Evolutionary conservation across 2,329 filamentous ascomycete genomes (phyloP).

Genomic region (Talaromyces atroroseus): DNA sequence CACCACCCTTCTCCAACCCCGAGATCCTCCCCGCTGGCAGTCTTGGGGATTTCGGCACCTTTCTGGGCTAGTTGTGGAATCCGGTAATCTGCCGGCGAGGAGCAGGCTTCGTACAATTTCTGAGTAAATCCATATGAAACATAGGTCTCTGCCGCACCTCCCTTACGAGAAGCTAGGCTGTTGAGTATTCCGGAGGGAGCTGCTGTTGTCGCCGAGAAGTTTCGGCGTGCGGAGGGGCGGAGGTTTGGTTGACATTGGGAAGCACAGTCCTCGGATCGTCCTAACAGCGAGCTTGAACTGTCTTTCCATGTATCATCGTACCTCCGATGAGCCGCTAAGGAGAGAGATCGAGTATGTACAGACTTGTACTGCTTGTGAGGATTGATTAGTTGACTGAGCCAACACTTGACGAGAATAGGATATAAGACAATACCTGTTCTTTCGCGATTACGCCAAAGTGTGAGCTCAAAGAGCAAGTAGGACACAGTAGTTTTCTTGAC

Average conservation of each 20-base stretch:
- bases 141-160: conserved; percentile 59
- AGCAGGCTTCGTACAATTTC: conserved; percentile 69
- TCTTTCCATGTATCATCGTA: not conserved
- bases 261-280: not conserved
- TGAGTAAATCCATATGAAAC: conserved; percentile 75
- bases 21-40: conserved; percentile 74
- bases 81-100: conserved; percentile 66
- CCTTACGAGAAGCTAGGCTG: conserved; percentile 29
- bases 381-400: not conserved
- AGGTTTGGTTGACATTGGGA: not conserved
- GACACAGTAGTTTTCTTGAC: conserved; percentile 12
- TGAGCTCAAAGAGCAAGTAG: conserved; percentile 5
- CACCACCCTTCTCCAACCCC: conserved; percentile 71
- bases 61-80: conserved; percentile 64
- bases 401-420: not conserved
- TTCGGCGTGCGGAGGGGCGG: not conserved
- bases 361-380: not conserved
- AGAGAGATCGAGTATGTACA: conserved; percentile 2
- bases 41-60: conserved; percentile 62
- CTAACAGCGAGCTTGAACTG: not conserved
- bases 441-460: conserved; percentile 5
- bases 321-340: not conserved
- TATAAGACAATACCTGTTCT: conserved; percentile 9
- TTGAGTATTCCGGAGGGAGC: conserved; percentile 22
- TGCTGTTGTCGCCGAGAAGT: conserved; percentile 3